phyloP scores from a whole-genome alignment of 495 filamentous ascomycete species.

The Hyaloscypha hepaticicola region DNA sequence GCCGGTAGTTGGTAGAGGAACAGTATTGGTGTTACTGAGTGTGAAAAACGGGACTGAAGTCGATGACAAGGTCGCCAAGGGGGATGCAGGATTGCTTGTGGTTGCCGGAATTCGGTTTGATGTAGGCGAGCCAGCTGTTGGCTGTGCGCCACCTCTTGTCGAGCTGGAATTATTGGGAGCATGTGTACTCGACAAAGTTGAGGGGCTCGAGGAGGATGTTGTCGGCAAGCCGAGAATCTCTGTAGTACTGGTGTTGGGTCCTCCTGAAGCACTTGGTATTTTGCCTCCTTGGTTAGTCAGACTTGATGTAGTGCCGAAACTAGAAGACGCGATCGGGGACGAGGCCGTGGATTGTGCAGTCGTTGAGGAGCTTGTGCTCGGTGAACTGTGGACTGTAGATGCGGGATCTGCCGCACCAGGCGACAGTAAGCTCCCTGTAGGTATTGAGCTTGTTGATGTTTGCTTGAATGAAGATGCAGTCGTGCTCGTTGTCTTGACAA shows the following conservation, averaged over 20 bases:
- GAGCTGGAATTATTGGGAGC: no score
- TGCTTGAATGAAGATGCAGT: not conserved
- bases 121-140: no score
- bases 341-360: conserved; percentile 9
- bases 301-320: not conserved
- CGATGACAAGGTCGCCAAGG: not conserved
- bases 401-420: not conserved
- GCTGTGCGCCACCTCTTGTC: no score
- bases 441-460: not conserved
- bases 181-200: no score
- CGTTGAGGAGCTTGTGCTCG: not conserved
- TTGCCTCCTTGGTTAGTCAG: not conserved
- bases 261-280: not conserved
- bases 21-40: conserved; percentile 17
- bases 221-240: no score
- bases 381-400: no score
- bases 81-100: no score
- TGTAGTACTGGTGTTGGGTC: not conserved
- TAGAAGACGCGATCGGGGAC: not conserved
- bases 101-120: no score
- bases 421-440: not conserved
- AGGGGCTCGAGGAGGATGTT: no score
- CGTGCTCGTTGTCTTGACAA: not conserved
- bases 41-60: conserved; percentile 12
- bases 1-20: conserved; percentile 6